phyloP scores from a whole-genome alignment of 768 basidiomycete genomes.

The Boletus tylopilopsis region DNA sequence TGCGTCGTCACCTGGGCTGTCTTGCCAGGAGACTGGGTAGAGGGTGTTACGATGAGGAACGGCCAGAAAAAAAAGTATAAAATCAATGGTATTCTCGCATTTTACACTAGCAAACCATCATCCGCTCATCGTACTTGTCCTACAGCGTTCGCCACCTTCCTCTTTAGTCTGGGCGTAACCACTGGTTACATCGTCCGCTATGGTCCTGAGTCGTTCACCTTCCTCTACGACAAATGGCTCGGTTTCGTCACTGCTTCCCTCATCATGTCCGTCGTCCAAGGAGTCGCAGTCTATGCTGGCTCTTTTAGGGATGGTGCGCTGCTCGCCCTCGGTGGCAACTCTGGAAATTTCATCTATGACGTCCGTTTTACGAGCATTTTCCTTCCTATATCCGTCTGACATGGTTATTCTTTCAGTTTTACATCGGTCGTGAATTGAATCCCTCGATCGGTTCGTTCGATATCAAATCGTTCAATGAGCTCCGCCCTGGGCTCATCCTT shows the following conservation, averaged over 20 bases:
- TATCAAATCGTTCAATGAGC: conserved; percentile 53
- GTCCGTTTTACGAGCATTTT: conserved; percentile 44
- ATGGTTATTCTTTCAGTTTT: conserved; percentile 54
- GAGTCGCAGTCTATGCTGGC: conserved; percentile 58
- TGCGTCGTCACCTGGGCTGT: conserved; percentile 77
- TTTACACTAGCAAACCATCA: background rate
- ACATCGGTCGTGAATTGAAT: conserved; percentile 92
- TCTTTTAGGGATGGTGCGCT: conserved; percentile 71
- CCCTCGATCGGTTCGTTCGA: conserved; percentile 78
- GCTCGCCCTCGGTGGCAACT: conserved; percentile 91
- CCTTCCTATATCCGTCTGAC: background rate
- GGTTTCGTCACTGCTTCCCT: conserved; percentile 83
- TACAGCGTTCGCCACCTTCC: conserved; percentile 81
- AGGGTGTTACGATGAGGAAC: conserved; percentile 68
- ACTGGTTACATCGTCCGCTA: conserved; percentile 65
- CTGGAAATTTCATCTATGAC: conserved; percentile 84
- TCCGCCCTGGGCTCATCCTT: conserved; percentile 68
- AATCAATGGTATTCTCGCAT: conserved; percentile 74
- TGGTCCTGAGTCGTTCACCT: conserved; percentile 81
- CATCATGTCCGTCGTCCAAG: conserved; percentile 75
- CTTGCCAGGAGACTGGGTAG: conserved; percentile 69
- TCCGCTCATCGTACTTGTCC: background rate
- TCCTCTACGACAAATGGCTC: conserved; percentile 89
- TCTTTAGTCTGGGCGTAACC: conserved; percentile 74
- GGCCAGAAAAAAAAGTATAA: conserved; percentile 83